Base-by-base conservation (phyloP, 176 grass and related monocot genomes). In the Oryza coarctata region DNA sequence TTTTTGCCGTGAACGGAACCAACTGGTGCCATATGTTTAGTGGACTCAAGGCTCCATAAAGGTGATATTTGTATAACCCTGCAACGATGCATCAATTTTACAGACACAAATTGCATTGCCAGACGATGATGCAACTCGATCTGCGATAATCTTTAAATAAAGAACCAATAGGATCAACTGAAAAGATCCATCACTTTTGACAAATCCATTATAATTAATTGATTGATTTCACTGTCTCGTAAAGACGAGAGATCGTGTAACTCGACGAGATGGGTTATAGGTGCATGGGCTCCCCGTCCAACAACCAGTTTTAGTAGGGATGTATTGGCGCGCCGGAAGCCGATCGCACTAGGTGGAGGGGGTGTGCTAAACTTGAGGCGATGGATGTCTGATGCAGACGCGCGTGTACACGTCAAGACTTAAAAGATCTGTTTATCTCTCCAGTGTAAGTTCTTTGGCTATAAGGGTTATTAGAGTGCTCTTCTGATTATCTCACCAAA, bases 201-300 rank as follows among this genome's bases (percentile, higher is more conserved):
- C 22, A 70, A 72, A 17, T 58, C 23, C 0, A 74, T 2, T 17
- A 3, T 0, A 45, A 60, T 25, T 22, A 55, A 55, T 55, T 55
- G 22, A 55, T 58, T 58, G 77, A 70, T 60, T 71, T 85, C 77
- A 5, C 77, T 89, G 70, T 89, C 82, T 63, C 32, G 38, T 1
- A 80, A 84, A 89, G 74, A 78, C 3, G 65, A 69, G 10, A n/a
- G n/a, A 36, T 80, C 4, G 3, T 28, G 9, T 55, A 68, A 55
- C 52, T 86, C 18, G 18, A 69, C 22, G 61, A 9, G 55, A 60
- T 60, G n/a, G 55, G 55, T 60, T n/a, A 68, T 69, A 62, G 69
- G 27, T 1, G 27, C 25, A 39, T 8, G 57, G 65, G 15, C 73
- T 15, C 17, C n/a, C 44, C 23, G 15, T 25, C 47, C 70, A 63